Percentiles rank a stretch among this genome's conserved stretches.
phyloP scores from a whole-genome alignment of 352 stramenopile genomes.

The Pseudoperonospora humuli region DNA sequence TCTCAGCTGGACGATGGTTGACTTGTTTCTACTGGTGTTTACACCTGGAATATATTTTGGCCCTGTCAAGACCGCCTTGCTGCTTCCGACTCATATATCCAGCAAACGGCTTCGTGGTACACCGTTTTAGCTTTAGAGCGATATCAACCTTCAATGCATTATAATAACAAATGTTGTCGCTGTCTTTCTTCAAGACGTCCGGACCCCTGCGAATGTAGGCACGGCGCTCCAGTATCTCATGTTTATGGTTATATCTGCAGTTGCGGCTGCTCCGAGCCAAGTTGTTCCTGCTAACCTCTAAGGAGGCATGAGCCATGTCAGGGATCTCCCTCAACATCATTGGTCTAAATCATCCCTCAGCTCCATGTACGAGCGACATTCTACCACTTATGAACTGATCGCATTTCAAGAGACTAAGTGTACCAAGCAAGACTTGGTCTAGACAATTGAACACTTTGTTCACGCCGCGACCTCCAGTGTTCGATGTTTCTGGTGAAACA shows the following conservation, averaged over 20 bases:
- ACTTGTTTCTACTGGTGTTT: neutral
- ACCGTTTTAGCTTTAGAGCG: neutral
- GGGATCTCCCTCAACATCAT: constrained; percentile 7
- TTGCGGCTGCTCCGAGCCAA: neutral
- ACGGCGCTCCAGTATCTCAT: neutral
- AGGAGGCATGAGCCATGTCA: neutral
- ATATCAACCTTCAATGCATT: neutral
- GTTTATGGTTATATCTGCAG: neutral
- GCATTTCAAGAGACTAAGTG: constrained; percentile 15
- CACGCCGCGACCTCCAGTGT: no score
- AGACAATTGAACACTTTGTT: constrained; percentile 4
- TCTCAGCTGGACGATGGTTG: no score
- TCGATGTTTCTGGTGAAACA: no score
- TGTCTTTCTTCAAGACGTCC: neutral
- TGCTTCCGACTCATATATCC: neutral
- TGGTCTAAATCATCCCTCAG: neutral
- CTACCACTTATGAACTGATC: constrained; percentile 5
- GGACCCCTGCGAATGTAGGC: neutral
- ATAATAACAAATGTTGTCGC: neutral
- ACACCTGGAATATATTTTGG: neutral
- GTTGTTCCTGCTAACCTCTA: constrained; percentile 9
- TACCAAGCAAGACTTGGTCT: constrained; percentile 1
- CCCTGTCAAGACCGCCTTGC: neutral
- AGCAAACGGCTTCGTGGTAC: neutral
- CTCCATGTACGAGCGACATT: constrained; percentile 3